Evolutionary conservation across 768 basidiomycete genomes (phyloP), one percentile per base, ranked within the genome.

Genomic region (Russula vinacea): DNA sequence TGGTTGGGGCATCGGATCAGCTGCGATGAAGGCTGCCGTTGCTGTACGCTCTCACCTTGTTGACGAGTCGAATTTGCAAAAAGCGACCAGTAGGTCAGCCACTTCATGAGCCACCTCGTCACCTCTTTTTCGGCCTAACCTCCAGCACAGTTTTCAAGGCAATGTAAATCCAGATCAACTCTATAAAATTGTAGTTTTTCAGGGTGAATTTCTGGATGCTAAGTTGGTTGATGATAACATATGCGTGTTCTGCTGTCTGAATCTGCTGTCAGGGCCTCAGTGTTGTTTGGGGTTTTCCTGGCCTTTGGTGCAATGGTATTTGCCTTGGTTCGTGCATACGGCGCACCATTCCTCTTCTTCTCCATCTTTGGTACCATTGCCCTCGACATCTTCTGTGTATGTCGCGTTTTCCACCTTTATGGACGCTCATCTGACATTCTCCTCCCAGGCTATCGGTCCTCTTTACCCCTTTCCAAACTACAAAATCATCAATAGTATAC

Each of bases 1-100:
- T 1, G 83, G 83, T 22, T 86, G 84, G 84, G 84, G 79, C 0
- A 76, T 83, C 68, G 82, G 83, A 3, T 73, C 75, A 19, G 83
- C 81, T 0, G 82, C 77, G 0, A 85, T 86, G 83, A 78, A 78
- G 3, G 79, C 81, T 0, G 78, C 78, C 0, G 70, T 83, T 0
- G 70, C 77, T 4, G 79, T 79, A 0, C 74, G 79, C 7, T 71
- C 73, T 56, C 69, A 76, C 50, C 68, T 70, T 0, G 61, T 76
- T 9, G 67, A 78, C 16, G 66, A 72, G 37, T 58, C 68, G 9
- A 71, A 70, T 6, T 65, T 71, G 10, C 70, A 72, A 39, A 71
- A 73, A 49, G 73, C 71, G 40, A 66, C 70, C 32, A 13, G 13
- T 45, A 61, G 5, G 64, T 61, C 54, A 39, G 64, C 52, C 14